These are phyloP conservation scores for Ephemerocybe angulata DNA, from an alignment of 768 basidiomycete species.

Conservation along the genomic window DNA sequence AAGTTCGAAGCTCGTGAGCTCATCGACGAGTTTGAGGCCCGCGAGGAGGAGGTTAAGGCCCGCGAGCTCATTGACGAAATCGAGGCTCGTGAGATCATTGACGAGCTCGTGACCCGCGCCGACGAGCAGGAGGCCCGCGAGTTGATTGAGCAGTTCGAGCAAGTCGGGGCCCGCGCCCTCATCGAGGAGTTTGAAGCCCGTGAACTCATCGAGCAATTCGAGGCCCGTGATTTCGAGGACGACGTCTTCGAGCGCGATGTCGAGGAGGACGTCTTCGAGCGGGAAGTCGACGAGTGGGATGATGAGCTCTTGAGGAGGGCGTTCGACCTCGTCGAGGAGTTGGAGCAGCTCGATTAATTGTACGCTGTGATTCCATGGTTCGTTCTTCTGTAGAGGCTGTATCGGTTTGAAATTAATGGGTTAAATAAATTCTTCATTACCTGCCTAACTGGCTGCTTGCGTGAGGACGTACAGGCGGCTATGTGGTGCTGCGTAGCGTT, in stretches of 20 bases:
- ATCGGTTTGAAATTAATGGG: neutral
- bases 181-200: neutral
- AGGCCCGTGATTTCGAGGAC: neutral
- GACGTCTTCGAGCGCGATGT: constrained; percentile 3
- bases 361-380: neutral
- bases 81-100: neutral
- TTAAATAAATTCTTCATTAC: too few species aligned
- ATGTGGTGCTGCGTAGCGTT: too few species aligned
- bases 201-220: neutral
- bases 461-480: too few species aligned
- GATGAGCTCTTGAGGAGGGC: neutral
- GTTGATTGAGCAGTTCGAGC: neutral
- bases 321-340: constrained; percentile 3
- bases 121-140: neutral
- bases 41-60: neutral
- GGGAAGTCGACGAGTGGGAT: neutral
- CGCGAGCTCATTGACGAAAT: neutral
- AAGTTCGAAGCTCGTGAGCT: neutral
- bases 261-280: constrained; percentile 5
- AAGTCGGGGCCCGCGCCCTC: neutral
- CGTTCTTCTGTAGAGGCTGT: neutral
- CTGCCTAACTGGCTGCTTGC: too few species aligned
- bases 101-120: neutral
- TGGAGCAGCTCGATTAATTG: constrained; percentile 8
- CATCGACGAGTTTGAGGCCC: neutral